Percentiles rank a stretch among this genome's conserved stretches.
Evolutionary conservation across 805 yeast genomes (phyloP).

Genomic region (Candida sakaeoensis): DNA sequence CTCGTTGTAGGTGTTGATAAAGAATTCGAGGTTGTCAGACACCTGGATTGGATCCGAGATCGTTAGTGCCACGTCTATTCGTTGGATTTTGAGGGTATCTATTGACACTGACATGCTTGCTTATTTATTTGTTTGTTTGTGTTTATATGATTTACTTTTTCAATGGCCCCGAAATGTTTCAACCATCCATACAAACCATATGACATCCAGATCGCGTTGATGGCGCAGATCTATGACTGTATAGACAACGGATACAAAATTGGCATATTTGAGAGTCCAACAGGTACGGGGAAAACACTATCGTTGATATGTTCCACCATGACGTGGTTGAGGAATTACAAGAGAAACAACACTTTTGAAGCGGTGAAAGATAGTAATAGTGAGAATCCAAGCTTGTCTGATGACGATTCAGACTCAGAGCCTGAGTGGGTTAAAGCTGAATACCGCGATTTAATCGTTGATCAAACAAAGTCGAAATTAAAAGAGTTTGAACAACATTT

Average conservation of each 20-base stretch:
- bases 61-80: slow-evolving; percentile 14
- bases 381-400: no score
- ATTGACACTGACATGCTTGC: not conserved
- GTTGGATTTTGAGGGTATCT: slow-evolving; percentile 8
- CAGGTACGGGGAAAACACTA: slow-evolving; percentile 91
- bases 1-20: slow-evolving; percentile 31
- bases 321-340: slow-evolving; percentile 71
- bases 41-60: slow-evolving; percentile 28
- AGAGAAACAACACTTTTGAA: slow-evolving; percentile 17
- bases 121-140: no score
- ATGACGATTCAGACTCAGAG: slow-evolving; percentile 28
- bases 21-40: slow-evolving; percentile 33
- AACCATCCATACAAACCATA: slow-evolving; percentile 84
- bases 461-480: slow-evolving; percentile 22
- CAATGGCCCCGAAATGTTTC: slow-evolving; percentile 25
- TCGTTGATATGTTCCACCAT: slow-evolving; percentile 81
- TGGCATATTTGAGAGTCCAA: slow-evolving; percentile 88
- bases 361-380: no score
- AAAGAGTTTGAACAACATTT: slow-evolving; percentile 41
- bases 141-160: no score
- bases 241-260: slow-evolving; percentile 54
- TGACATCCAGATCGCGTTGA: slow-evolving; percentile 68
- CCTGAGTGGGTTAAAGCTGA: slow-evolving; percentile 65
- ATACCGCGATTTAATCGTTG: slow-evolving; percentile 28
- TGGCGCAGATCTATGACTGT: slow-evolving; percentile 69